Base-by-base conservation (phyloP, 352 stramenopile species). In the Phytophthora podocarpi region DNA sequence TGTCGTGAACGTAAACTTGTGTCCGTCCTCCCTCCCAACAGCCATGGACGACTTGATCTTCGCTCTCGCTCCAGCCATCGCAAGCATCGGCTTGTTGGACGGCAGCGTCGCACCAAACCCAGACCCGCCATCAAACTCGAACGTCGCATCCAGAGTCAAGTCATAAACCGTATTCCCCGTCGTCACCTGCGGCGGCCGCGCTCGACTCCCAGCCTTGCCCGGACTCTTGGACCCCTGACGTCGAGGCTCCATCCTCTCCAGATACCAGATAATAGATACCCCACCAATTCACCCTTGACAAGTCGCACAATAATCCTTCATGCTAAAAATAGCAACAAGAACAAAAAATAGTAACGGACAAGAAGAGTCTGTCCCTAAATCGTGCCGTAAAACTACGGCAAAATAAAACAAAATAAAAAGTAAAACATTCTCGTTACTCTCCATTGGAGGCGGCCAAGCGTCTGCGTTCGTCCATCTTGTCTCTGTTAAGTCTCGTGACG, bases 1-100 rank as follows among this genome's bases (percentile, higher is more conserved):
- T 21, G 70, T 86, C 26, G 79, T 92, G 41, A 92, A 92, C 30
- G 80, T 86, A 51, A 91, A 91, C 47, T 81, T 82, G 42, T 86
- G 76, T 12, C 67, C 64, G 6, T 18, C 43, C 9, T 66, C 47
- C 18, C 21, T 50, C 2, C 11, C 34, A 1, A 49, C 26, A 11
- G 48, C n/a, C 21, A 67, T 24, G 2, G 67, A 64, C 8, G 59
- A 78, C 27, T 65, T 58, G 12, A 70, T 41, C 9, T 58, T 36
- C 1, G 67, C 28, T 21, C 59, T 65, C 6, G 40, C 43, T 21
- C 59, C 53, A 32, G 61, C 13, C 16, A 77, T 54, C 7, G 78
- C 82, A 2, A 75, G 56, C 24, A 90, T 66, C 10, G 82, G 82
- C 5, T 72, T 78, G 43, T 81, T 91, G 2, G 82, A 90, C 23